phyloP scores from a whole-genome alignment of 495 filamentous ascomycete genomes.

The Hyaloscypha finlandica region DNA sequence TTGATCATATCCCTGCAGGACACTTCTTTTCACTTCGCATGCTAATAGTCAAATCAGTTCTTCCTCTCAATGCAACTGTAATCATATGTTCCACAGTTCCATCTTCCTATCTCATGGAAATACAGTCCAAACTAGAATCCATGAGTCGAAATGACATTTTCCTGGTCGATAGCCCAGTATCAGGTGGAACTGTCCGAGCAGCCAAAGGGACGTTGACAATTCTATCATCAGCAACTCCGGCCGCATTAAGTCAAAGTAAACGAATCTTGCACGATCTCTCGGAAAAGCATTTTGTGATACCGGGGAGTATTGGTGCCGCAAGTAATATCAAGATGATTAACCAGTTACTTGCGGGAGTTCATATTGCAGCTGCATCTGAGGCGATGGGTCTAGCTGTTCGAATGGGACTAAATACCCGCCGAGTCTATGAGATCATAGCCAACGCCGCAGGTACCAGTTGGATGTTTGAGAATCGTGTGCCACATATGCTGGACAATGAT shows the following conservation, averaged over 20 bases:
- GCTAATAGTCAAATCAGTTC: slow-evolving; percentile 31
- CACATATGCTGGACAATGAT: slow-evolving; percentile 68
- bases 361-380: slow-evolving; percentile 74
- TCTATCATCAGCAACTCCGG: slow-evolving; percentile 64
- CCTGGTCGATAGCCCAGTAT: slow-evolving; percentile 75
- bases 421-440: slow-evolving; percentile 57
- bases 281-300: slow-evolving; percentile 72
- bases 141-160: slow-evolving; percentile 61
- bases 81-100: slow-evolving; percentile 77
- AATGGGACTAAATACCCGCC: slow-evolving; percentile 61
- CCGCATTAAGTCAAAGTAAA: slow-evolving; percentile 58
- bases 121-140: slow-evolving; percentile 54
- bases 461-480: slow-evolving; percentile 79
- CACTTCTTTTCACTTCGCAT: no score
- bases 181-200: slow-evolving; percentile 70
- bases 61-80: slow-evolving; percentile 62
- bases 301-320: slow-evolving; percentile 70
- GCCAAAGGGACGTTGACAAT: slow-evolving; percentile 77
- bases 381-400: slow-evolving; percentile 70
- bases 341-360: slow-evolving; percentile 74
- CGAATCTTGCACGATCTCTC: slow-evolving; percentile 64
- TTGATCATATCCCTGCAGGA: no score
- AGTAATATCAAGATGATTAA: slow-evolving; percentile 87
- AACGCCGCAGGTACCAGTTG: slow-evolving; percentile 66
- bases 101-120: slow-evolving; percentile 62